A percentile compares a stretch with the other conserved stretches of the same genome.
These are phyloP conservation scores for Globisporangium apiculatum DNA, from an alignment of 352 stramenopile species.

Conservation along the genomic window DNA sequence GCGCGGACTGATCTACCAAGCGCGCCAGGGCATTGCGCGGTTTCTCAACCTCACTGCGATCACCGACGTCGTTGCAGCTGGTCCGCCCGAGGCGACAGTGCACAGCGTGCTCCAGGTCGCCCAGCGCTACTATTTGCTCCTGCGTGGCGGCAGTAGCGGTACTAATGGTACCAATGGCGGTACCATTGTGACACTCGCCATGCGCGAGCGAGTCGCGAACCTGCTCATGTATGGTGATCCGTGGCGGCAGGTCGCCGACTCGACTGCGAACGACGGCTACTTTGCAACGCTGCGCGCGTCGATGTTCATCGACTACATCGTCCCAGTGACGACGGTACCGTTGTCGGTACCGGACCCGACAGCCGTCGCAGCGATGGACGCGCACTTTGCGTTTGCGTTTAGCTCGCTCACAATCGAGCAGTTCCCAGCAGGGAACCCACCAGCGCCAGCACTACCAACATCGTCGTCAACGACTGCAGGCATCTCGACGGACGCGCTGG, in stretches of 20 bases:
- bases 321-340: conserved; percentile 1
- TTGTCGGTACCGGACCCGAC: conserved; percentile 8
- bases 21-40: conserved; percentile 28
- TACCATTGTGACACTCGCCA: conserved; percentile 12
- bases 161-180: too few species aligned
- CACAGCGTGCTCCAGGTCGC: conserved; percentile 32
- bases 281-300: conserved; percentile 13
- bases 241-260: conserved; percentile 12
- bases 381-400: conserved; percentile 37
- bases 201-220: conserved; percentile 29
- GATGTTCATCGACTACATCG: conserved; percentile 46
- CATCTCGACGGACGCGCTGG: conserved; percentile 23
- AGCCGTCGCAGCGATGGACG: conserved; percentile 11
- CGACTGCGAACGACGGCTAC: conserved; percentile 8
- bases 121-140: conserved; percentile 32
- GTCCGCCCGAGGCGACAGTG: conserved; percentile 15
- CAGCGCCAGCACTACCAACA: conserved; percentile 12
- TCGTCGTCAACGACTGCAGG: conserved; percentile 18
- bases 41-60: conserved; percentile 29
- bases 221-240: conserved; percentile 41
- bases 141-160: conserved; percentile 5
- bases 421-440: conserved; percentile 31
- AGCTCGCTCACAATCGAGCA: conserved; percentile 33
- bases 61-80: conserved; percentile 15
- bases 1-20: conserved; percentile 38